Conservation (phyloP, 495 filamentous ascomycete genomes). For the Xanthoparmelia taractica region DNA sequence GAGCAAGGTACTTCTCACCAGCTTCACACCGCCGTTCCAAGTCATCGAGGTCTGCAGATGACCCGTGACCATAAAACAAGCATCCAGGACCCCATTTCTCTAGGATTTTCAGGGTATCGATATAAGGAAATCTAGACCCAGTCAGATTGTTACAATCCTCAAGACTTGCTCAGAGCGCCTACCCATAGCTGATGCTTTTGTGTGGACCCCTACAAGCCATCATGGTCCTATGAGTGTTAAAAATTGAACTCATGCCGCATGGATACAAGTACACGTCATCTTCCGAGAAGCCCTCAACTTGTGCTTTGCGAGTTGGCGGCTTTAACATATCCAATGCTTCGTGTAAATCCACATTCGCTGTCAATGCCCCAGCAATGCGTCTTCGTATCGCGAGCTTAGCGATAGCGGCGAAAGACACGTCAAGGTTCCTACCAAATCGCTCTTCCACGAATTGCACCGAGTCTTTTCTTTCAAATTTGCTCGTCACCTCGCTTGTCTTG, state of each 20-base stretch:
- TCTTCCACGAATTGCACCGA: constrained; percentile 82
- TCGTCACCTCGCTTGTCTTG: constrained; percentile 9
- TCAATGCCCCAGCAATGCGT: constrained; percentile 82
- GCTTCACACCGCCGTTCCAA: constrained; percentile 61
- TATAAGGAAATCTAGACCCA: constrained; percentile 72
- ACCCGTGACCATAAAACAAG: constrained; percentile 82
- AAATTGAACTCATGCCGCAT: constrained; percentile 91
- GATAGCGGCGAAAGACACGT: constrained; percentile 62
- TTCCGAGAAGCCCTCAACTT: constrained; percentile 64
- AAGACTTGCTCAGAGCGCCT: constrained; percentile 3
- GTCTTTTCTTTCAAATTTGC: constrained; percentile 49
- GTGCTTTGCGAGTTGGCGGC: constrained; percentile 24
- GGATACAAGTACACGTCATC: constrained; percentile 86
- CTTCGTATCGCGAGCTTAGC: constrained; percentile 80
- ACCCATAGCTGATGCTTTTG: constrained; percentile 68
- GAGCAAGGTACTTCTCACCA: constrained; percentile 71
- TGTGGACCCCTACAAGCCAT: constrained; percentile 49
- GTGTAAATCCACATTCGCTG: constrained; percentile 59
- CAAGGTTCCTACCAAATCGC: constrained; percentile 86
- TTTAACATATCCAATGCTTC: constrained; percentile 46
- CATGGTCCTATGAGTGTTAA: constrained; percentile 70
- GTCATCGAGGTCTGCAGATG: constrained; percentile 74
- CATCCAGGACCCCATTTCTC: constrained; percentile 92
- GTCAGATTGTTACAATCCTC: constrained; percentile 32
- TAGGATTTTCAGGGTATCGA: constrained; percentile 90